Evolutionary conservation across 2,329 filamentous ascomycete species (phyloP).

Genomic region (Penicillium sumatraense): DNA sequence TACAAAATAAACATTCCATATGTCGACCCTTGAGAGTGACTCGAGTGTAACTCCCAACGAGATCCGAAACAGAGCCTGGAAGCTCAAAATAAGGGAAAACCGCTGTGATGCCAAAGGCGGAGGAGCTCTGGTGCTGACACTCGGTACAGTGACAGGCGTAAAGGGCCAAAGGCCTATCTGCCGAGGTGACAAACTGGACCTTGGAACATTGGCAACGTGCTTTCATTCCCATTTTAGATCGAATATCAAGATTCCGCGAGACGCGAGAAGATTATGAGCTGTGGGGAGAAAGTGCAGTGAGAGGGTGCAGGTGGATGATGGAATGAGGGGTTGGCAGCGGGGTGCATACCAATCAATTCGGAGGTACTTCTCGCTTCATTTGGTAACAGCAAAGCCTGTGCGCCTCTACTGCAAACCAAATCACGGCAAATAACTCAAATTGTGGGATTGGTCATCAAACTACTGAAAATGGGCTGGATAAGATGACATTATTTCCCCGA

Average conservation of each 20-base stretch:
- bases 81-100: constrained; percentile 71
- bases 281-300: too few species aligned
- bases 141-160: constrained; percentile 74
- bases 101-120: constrained; percentile 70
- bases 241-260: background rate
- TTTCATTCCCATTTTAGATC: constrained; percentile 53
- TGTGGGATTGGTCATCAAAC: too few species aligned
- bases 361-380: too few species aligned
- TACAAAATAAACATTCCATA: constrained; percentile 70
- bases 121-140: constrained; percentile 68
- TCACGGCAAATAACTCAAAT: too few species aligned
- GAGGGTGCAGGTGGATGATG: background rate
- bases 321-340: background rate
- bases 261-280: background rate
- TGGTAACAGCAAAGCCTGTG: too few species aligned
- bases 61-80: constrained; percentile 37
- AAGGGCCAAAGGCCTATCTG: constrained; percentile 63
- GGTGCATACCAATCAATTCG: background rate
- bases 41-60: constrained; percentile 51
- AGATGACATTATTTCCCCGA: too few species aligned
- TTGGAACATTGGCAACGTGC: constrained; percentile 68
- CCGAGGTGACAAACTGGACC: constrained; percentile 66
- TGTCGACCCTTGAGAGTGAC: constrained; percentile 61
- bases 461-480: too few species aligned
- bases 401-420: background rate